phyloP scores from a whole-genome alignment of 2,329 filamentous ascomycete genomes.

The Neocatenulostroma microsporum region DNA sequence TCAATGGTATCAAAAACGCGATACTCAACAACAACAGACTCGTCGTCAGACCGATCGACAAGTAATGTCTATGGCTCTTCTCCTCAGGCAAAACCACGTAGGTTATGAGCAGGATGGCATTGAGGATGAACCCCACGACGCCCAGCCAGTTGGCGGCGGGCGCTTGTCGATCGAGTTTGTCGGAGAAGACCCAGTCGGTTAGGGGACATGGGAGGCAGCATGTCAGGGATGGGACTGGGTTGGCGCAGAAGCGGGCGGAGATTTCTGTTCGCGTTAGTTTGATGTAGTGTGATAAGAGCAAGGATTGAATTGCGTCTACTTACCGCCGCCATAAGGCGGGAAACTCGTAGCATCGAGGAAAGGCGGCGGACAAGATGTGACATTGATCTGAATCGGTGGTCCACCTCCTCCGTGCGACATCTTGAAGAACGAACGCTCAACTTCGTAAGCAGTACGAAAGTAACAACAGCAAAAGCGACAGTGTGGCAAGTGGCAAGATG shows the following conservation, averaged over 20 bases:
- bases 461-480: too few species aligned
- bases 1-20: constrained; percentile 80
- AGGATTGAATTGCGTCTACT: neutral
- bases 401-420: too few species aligned
- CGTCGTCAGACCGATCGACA: constrained; percentile 69
- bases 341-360: constrained; percentile 9
- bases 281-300: neutral
- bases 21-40: constrained; percentile 67
- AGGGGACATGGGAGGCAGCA: constrained; percentile 84
- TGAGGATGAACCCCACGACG: constrained; percentile 62
- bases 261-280: constrained; percentile 31
- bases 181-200: constrained; percentile 60
- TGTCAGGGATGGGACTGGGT: constrained; percentile 38
- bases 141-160: constrained; percentile 68
- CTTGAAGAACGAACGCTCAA: too few species aligned
- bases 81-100: constrained; percentile 72
- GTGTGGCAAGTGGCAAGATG: too few species aligned
- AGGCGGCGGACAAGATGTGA: constrained; percentile 9
- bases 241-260: constrained; percentile 45
- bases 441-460: too few species aligned
- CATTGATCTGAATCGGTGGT: constrained; percentile 3
- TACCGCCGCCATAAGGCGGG: constrained; percentile 9
- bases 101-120: constrained; percentile 64
- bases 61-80: constrained; percentile 79
- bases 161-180: constrained; percentile 44